These are phyloP conservation scores for Tolypocladium endophyticum DNA, from an alignment of 2,329 filamentous ascomycete species.

Conservation along the genomic window DNA sequence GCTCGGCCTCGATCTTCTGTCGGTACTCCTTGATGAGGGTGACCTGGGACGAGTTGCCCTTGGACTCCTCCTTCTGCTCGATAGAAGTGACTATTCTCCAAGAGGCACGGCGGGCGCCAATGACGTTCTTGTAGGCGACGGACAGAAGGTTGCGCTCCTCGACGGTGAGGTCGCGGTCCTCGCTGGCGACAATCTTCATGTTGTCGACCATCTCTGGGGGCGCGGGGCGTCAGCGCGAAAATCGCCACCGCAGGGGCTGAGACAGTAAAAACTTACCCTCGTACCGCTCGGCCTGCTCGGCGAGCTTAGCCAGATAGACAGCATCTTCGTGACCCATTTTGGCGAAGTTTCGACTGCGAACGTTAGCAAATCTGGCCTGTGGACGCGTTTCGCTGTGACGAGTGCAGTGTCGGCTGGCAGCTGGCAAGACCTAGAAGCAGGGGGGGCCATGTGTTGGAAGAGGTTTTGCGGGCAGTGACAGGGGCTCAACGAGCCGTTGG, in stretches of 20 bases:
- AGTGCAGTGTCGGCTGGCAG: not conserved
- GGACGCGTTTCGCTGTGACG: not conserved
- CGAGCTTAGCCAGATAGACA: conserved; percentile 99
- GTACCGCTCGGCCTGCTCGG: conserved; percentile 99
- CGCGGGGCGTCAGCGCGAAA: conserved; percentile 13
- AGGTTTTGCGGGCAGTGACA: not conserved
- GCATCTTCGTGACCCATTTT: conserved; percentile 99
- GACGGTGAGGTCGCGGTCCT: conserved; percentile 72
- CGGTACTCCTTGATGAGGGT: conserved; percentile 94
- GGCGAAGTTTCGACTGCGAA: conserved; percentile 12
- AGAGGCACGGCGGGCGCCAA: conserved; percentile 89
- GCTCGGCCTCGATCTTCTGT: conserved; percentile 94
- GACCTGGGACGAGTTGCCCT: conserved; percentile 90
- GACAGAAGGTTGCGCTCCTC: conserved; percentile 97
- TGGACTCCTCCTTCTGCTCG: conserved; percentile 99
- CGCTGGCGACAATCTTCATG: conserved; percentile 96
- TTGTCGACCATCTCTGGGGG: conserved; percentile 93
- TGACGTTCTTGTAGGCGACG: conserved; percentile 98
- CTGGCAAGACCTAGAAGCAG: not conserved
- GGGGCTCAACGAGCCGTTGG: not conserved
- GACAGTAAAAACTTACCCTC: conserved; percentile 59
- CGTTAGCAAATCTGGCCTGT: not conserved
- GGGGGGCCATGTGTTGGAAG: not conserved
- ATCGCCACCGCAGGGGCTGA: not conserved
- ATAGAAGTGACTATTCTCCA: conserved; percentile 98